Evolutionary conservation across 495 filamentous ascomycete species (phyloP).

Genomic region (Halenospora varia): DNA sequence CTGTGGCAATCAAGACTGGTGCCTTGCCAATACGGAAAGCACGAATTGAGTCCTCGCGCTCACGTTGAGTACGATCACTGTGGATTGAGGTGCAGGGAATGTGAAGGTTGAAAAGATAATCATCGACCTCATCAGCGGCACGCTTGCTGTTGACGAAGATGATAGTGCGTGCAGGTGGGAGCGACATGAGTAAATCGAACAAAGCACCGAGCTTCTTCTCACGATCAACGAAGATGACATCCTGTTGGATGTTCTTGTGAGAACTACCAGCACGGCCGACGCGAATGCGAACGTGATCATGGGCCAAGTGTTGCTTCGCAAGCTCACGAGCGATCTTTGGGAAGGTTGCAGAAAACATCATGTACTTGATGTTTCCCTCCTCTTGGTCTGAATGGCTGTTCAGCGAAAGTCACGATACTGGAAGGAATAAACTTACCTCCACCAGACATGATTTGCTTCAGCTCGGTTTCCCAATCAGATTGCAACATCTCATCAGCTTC

Average conservation of each 20-base stretch:
- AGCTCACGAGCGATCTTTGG: conserved; percentile 69
- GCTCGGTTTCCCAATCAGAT: conserved; percentile 66
- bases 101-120: conserved; percentile 74
- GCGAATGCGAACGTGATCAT: conserved; percentile 69
- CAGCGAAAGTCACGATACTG: conserved; percentile 1
- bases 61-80: conserved; percentile 77
- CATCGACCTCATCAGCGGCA: conserved; percentile 76
- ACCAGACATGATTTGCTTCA: conserved; percentile 68
- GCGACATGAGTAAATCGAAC: conserved; percentile 64
- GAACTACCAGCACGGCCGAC: conserved; percentile 82
- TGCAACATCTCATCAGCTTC: conserved; percentile 92
- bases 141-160: conserved; percentile 84
- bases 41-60: conserved; percentile 91
- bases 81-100: conserved; percentile 87
- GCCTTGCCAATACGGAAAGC: conserved; percentile 69
- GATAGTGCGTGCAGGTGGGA: conserved; percentile 72
- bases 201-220: conserved; percentile 64
- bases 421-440: conserved; percentile 54
- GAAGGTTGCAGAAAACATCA: conserved; percentile 97
- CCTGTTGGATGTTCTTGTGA: conserved; percentile 75
- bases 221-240: conserved; percentile 60
- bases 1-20: conserved; percentile 82
- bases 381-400: conserved; percentile 59
- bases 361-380: conserved; percentile 69
- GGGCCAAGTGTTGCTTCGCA: conserved; percentile 67